Base-by-base conservation (phyloP, 306 rosid genomes). In the Malus domestica region DNA sequence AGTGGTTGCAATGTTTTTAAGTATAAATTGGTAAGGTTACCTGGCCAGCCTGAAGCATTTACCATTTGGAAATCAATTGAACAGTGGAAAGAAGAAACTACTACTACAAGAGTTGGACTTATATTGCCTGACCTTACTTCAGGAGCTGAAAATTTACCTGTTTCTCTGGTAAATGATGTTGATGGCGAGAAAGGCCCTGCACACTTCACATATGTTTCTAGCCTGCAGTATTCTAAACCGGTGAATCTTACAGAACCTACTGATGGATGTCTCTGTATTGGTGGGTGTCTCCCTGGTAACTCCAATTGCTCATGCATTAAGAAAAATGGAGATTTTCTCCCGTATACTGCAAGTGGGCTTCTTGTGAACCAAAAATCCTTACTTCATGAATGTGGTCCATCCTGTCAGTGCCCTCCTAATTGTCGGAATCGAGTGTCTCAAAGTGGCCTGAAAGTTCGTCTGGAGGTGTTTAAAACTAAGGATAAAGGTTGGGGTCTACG, bases 171-270 rank as follows among this genome's bases (percentile, higher is more conserved):
- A 59, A 92, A 94, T 71, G 98, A 94, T 78, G 90, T 94, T 75
- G 98, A 94, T 80, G 83, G 69, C 3, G 97, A 94, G 89, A 94
- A 94, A 85, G 98, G 98, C 61, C 98, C 97, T 80, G 93, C 96
- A 4, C 88, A 92, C 76, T 94, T 94, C 86, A 89, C 92, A 14
- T 94, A 92, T 72, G 68, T 45, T 62, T 81, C 93, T 60, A 73
- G 80, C 79, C 92, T 92, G 71, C 90, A 88, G 90, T 86, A 84
- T 83, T 67, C 78, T 51, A 89, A 84, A 85, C 79, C 83, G 25
- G 66, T 82, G 35, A 82, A 87, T 81, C 82, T 85, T 2, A 35
- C 69, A 15, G 90, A 88, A 51, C 77, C 93, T 67, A 79, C 90
- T 62, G 35, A 70, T 45, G 97, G 98, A 33, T 94, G 98, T 74